Evolutionary conservation across 768 basidiomycete species (phyloP).

Genomic region (Tricholoma matsutake): DNA sequence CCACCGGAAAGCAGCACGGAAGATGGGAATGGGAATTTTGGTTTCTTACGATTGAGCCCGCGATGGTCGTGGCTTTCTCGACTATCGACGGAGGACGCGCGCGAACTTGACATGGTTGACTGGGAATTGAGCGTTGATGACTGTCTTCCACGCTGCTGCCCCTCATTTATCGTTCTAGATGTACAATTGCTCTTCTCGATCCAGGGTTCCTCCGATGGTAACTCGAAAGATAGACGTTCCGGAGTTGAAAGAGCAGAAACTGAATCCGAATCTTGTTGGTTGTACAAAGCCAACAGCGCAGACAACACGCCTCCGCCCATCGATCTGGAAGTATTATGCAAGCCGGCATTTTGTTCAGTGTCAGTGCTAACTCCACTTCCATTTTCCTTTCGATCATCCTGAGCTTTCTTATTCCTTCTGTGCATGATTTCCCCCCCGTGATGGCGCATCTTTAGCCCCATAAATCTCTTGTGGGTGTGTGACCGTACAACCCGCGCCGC

Average conservation of each 20-base stretch:
- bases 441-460: not conserved
- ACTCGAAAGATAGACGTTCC: not conserved
- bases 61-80: not conserved
- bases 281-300: constrained; percentile 63
- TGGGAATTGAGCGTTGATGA: not conserved
- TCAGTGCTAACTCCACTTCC: constrained; percentile 14
- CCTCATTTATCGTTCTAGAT: not conserved
- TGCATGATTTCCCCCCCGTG: constrained; percentile 5
- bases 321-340: constrained; percentile 12
- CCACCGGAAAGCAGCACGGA: constrained; percentile 4
- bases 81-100: not conserved
- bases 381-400: constrained; percentile 10
- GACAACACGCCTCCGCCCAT: constrained; percentile 58
- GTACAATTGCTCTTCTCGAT: not conserved
- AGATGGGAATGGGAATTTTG: constrained; percentile 4
- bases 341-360: constrained; percentile 20
- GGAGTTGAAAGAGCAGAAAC: constrained; percentile 21
- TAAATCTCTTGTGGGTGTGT: constrained; percentile 7
- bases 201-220: not conserved
- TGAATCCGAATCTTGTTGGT: constrained; percentile 25
- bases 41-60: not conserved
- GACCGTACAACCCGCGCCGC: constrained; percentile 12
- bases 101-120: not conserved
- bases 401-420: constrained; percentile 12
- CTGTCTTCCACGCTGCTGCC: not conserved